phyloP scores from a whole-genome alignment of 306 rosid species.

The Pyrus pyrifolia region DNA sequence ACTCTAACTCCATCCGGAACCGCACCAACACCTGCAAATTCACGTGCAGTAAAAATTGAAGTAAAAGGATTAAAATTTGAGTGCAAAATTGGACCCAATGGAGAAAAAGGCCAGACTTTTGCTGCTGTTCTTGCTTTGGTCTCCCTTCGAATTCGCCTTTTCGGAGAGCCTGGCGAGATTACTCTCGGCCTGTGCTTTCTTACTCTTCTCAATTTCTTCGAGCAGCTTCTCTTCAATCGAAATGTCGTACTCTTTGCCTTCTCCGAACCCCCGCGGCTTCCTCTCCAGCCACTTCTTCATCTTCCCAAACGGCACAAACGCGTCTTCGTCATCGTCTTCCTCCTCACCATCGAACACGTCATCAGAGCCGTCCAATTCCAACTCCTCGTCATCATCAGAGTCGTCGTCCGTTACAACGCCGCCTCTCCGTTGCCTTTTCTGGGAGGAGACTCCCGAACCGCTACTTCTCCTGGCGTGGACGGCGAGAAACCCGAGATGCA shows the following conservation, averaged over 20 bases:
- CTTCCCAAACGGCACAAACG: constrained; percentile 37
- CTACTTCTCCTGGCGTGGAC: constrained; percentile 2
- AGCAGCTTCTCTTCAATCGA: constrained; percentile 76
- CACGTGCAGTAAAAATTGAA: constrained; percentile 9
- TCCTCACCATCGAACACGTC: constrained; percentile 10
- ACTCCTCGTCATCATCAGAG: constrained; percentile 22
- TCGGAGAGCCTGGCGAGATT: constrained; percentile 45
- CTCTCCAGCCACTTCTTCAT: constrained; percentile 56
- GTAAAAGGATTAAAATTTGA: background rate
- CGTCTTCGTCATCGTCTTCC: constrained; percentile 33
- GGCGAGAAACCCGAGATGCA: constrained; percentile 10
- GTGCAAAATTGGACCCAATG: background rate
- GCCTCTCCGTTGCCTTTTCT: constrained; percentile 20
- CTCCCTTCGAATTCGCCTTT: constrained; percentile 10
- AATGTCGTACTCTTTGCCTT: constrained; percentile 70
- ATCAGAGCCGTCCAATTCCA: constrained; percentile 4
- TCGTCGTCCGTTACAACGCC: constrained; percentile 13
- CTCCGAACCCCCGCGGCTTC: constrained; percentile 74
- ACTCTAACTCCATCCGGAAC: constrained; percentile 46
- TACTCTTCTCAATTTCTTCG: constrained; percentile 56
- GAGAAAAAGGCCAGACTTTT: constrained; percentile 32
- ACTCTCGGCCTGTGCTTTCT: constrained; percentile 39
- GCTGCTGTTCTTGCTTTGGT: constrained; percentile 10
- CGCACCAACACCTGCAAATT: constrained; percentile 30
- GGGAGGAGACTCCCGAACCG: constrained; percentile 2